Conservation (phyloP, 441 rosid species). For the Jatropha multifida region DNA sequence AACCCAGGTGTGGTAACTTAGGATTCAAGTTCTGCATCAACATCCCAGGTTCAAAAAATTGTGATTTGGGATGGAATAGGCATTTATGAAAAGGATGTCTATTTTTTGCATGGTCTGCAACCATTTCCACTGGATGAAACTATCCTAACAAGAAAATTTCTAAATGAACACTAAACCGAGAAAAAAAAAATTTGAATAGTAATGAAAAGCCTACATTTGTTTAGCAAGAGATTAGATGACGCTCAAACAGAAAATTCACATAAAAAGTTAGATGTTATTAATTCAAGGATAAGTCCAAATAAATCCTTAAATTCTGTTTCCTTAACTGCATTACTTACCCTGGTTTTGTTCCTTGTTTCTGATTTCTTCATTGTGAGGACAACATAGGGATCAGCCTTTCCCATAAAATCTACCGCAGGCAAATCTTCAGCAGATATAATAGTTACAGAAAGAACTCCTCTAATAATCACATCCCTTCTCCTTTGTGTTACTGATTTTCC, state of each 20-base stretch:
- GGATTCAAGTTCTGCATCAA: too few relatives aligned
- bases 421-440: conserved; percentile 88
- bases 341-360: conserved; percentile 69
- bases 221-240: not conserved
- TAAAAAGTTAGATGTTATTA: not conserved
- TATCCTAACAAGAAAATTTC: not conserved
- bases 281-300: not conserved
- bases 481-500: conserved; percentile 45
- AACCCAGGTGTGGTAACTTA: too few relatives aligned
- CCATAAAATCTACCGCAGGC: conserved; percentile 80
- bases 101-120: too few relatives aligned
- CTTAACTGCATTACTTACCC: conserved; percentile 47
- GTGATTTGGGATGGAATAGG: not conserved
- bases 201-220: not conserved
- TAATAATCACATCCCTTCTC: conserved; percentile 64
- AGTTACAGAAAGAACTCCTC: conserved; percentile 85
- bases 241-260: not conserved
- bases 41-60: not conserved
- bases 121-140: not conserved
- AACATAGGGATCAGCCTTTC: conserved; percentile 94
- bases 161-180: not conserved
- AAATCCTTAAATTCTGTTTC: not conserved
- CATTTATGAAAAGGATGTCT: not conserved
- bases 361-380: conserved; percentile 87
- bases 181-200: not conserved